These are phyloP conservation scores for Sarocladiaceae sp. DNA, from an alignment of 2,329 filamentous ascomycete genomes.

Conservation along the genomic window DNA sequence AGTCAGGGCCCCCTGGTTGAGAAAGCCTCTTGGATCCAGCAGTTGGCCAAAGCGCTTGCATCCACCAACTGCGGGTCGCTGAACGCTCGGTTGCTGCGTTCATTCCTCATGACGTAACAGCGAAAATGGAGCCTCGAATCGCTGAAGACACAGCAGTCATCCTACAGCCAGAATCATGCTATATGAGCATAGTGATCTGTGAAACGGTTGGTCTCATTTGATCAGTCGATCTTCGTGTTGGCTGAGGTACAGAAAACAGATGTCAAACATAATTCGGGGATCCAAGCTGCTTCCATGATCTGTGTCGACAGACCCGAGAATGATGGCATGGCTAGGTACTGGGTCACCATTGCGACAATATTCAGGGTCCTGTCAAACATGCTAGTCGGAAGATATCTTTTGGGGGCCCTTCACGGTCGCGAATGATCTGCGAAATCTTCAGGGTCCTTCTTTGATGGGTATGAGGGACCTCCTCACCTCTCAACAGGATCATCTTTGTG, in stretches of 20 bases:
- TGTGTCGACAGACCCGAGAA: too few species aligned
- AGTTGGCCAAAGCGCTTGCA: not conserved
- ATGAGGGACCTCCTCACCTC: not conserved
- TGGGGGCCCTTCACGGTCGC: not conserved
- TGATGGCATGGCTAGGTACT: too few species aligned
- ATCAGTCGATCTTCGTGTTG: too few species aligned
- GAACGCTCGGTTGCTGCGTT: not conserved
- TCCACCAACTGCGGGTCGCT: not conserved
- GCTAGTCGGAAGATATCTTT: not conserved
- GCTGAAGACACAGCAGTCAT: too few species aligned
- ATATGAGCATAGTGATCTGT: too few species aligned
- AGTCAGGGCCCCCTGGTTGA: not conserved
- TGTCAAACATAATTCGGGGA: too few species aligned
- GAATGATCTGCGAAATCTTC: not conserved
- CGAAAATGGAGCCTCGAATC: too few species aligned
- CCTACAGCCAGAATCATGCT: not conserved
- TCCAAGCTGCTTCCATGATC: too few species aligned
- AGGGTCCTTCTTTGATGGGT: conserved; percentile 4
- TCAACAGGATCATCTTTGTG: not conserved
- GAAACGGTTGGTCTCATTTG: too few species aligned
- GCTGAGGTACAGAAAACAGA: too few species aligned
- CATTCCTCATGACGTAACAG: conserved; percentile 6
- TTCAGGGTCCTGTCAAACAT: not conserved
- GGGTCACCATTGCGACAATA: not conserved
- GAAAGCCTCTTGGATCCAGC: not conserved